Conservation (phyloP, 495 filamentous ascomycete species). For the Jackrogersella multiformis region DNA sequence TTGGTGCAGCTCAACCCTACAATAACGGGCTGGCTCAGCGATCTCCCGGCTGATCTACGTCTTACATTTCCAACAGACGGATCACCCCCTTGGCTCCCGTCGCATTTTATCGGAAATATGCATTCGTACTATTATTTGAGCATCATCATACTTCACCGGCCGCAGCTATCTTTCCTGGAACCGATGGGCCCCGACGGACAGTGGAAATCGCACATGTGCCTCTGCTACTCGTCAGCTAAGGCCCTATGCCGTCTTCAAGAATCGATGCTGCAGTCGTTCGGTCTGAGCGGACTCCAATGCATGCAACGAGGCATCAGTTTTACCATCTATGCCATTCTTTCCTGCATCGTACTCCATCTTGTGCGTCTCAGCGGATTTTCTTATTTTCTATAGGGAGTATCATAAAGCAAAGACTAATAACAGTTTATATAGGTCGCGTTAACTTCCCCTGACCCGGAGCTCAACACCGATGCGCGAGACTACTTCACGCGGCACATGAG, state of each 20-base stretch:
- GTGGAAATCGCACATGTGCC: slow-evolving; percentile 88
- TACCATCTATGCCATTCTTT: slow-evolving; percentile 90
- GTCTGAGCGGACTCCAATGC: slow-evolving; percentile 82
- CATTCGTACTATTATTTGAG: slow-evolving; percentile 92
- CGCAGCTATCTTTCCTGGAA: slow-evolving; percentile 81
- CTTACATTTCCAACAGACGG: slow-evolving; percentile 81
- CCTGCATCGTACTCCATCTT: slow-evolving; percentile 94
- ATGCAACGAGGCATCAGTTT: slow-evolving; percentile 98
- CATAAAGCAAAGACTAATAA: not conserved
- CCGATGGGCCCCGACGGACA: slow-evolving; percentile 75
- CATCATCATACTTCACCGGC: slow-evolving; percentile 87
- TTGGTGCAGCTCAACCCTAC: slow-evolving; percentile 80
- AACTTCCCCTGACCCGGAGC: slow-evolving; percentile 90
- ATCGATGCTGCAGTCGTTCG: slow-evolving; percentile 78
- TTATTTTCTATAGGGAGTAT: slow-evolving; percentile 3
- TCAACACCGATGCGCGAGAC: slow-evolving; percentile 84
- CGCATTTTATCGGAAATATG: slow-evolving; percentile 90
- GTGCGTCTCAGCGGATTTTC: slow-evolving; percentile 61
- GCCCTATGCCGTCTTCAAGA: slow-evolving; percentile 91
- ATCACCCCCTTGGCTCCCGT: slow-evolving; percentile 84
- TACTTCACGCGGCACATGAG: slow-evolving; percentile 97
- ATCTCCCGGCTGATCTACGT: slow-evolving; percentile 81
- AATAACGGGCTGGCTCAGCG: slow-evolving; percentile 77
- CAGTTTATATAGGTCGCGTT: slow-evolving; percentile 75
- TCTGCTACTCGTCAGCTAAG: slow-evolving; percentile 89